Evolutionary conservation across 2,329 filamentous ascomycete species (phyloP).

Genomic region (Aspergillus vadensis): DNA sequence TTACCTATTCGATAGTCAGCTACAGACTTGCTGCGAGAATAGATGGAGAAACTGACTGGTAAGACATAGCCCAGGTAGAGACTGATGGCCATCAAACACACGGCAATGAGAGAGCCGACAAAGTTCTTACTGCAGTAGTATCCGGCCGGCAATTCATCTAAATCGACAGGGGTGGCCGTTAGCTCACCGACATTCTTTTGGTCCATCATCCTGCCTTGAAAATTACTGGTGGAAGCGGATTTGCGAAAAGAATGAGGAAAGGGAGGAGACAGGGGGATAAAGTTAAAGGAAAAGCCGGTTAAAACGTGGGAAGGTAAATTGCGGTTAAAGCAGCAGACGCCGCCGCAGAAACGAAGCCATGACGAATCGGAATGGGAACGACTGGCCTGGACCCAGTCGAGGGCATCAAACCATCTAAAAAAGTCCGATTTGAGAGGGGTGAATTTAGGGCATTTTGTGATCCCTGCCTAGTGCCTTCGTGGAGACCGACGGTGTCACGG

Average conservation of each 20-base stretch:
- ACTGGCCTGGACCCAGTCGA: not conserved
- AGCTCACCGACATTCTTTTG: not conserved
- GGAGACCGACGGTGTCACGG: not conserved
- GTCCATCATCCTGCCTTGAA: not conserved
- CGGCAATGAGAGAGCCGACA: conserved; percentile 3
- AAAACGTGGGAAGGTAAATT: not conserved
- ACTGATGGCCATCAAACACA: conserved; percentile 16
- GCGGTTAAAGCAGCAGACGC: not conserved
- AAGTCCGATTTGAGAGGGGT: not conserved
- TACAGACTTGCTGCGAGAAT: too few species aligned
- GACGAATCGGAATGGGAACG: not conserved
- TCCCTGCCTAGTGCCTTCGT: not conserved
- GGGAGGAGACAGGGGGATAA: not conserved
- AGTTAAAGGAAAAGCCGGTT: not conserved
- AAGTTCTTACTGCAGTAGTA: conserved; percentile 8
- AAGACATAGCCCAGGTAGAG: conserved; percentile 27
- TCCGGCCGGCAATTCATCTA: not conserved
- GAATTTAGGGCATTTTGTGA: not conserved
- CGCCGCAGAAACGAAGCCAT: not conserved
- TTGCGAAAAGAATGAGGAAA: not conserved
- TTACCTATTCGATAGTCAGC: conserved; percentile 10
- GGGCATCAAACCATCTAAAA: not conserved
- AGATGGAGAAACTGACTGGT: conserved; percentile 4
- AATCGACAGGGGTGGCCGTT: not conserved
- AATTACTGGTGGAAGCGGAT: not conserved